Base-by-base conservation (phyloP, 805 yeast genomes). In the Peterozyma toletana region DNA sequence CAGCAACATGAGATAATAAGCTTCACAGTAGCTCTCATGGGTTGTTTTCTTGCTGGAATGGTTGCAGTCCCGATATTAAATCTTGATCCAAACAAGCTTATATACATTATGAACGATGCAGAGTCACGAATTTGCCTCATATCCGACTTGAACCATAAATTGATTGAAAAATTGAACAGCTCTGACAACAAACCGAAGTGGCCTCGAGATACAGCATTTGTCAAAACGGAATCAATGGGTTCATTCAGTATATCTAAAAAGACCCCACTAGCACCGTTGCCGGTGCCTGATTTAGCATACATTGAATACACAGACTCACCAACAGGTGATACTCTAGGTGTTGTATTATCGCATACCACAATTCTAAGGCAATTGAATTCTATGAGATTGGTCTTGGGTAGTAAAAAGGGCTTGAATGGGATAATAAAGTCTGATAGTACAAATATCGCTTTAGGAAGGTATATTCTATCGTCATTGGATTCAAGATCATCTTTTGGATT, bases 51-150 rank as follows among this genome's bases (percentile, higher is more conserved):
- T 45, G 95, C 97, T 1, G 96, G 96, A 2, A 84, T 88, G 38
- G 90, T 93, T 2, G 98, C 98, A 0, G 91, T 93, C 5, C 99
- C 99, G 0, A 79, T 93, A 36, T 81, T 88, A 46, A 85, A 80
- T 43, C 73, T 79, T 27, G 82, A 83, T 30, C 64, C 81, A 27
- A 68, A 68, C 36, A 96, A 89, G 50, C 78, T 89, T 48, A 71
- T 78, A 11, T 80, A 78, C 48, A 83, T 90, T 31, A 77, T 90
- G 61, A 75, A 73, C 37, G 69, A 75, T 30, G 86, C 97, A 0
- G 86, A 82, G 46, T 75, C 95, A 1, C 88, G 83, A 57, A 68
- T 86, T 42, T 82, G 90, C 40, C 66, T 93, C 30, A 81, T 87
- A 50, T 86, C 96, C 0, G 97, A 90, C 31, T 63, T 82, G 1